Evolutionary conservation across 2,329 filamentous ascomycete species (phyloP), one percentile per base, ranked within the genome.

Genomic region (Ophiostoma ips): DNA sequence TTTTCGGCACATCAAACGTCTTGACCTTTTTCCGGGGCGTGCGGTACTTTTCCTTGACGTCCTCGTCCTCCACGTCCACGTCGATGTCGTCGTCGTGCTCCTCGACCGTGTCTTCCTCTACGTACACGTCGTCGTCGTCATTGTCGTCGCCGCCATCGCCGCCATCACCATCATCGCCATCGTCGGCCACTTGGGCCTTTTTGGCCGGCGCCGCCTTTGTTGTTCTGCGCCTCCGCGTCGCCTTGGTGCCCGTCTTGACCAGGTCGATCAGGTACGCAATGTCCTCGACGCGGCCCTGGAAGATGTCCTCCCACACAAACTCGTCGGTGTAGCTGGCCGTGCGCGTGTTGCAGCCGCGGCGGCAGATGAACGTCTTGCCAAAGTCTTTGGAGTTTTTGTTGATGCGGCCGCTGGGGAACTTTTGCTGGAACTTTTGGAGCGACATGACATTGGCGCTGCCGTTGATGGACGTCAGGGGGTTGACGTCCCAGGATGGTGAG

Each of bases 291-390:
- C 71, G 71, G n/a, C 79, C 80, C 0, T 69, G 71, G 58, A 87
- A 94, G 2, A 94, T 67, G 40, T 95, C 79, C 61, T 95, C 88
- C 92, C 92, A 98, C 1, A 77, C 64, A 57, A 98, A 95, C 58
- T 95, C 88, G 13, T 92, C 80, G 0, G 90, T 95, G 62, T 96
- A 98, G 19, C 81, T 88, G 18, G 87, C 84, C 21, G 89, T 94
- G 52, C 88, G 74, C 12, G 86, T 85, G 61, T 94, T 94, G 60
- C 89, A 94, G 19, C 87, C 92, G 62, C 90, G 75, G 48, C 89
- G 81, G 61, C 92, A 96, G 46, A 96, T 68, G 60, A 96, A 96
- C 16, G 84, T 80, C 66, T 94, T 95, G 55, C 86, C 87, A 61
- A 78, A 81, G 58, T 89, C 84, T 48, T 76, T 77, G 2, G 85